Percentiles rank a stretch among this genome's conserved stretches.
These are phyloP conservation scores for Brassica carinata DNA, from an alignment of 345 rosid species.

Conservation along the genomic window DNA sequence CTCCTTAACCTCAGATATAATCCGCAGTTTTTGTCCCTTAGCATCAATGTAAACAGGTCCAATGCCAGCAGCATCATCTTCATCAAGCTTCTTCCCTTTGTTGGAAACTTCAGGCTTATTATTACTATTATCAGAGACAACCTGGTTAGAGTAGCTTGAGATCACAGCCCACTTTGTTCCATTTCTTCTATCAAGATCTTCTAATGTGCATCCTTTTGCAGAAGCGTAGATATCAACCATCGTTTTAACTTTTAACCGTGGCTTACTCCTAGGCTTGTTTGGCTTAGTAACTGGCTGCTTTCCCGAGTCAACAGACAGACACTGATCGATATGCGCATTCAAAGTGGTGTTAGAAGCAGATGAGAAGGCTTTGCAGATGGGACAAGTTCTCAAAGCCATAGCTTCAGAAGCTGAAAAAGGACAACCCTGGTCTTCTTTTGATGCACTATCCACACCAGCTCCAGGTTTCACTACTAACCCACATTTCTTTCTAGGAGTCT, in stretches of 20 bases:
- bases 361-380: conserved; percentile 96
- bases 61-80: conserved; percentile 48
- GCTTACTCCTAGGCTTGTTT: conserved; percentile 68
- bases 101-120: conserved; percentile 40
- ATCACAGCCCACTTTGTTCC: conserved; percentile 41
- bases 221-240: conserved; percentile 79
- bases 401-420: conserved; percentile 45
- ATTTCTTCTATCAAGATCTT: conserved; percentile 44
- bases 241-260: conserved; percentile 58
- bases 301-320: conserved; percentile 75
- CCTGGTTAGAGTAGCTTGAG: conserved; percentile 50
- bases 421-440: conserved; percentile 60
- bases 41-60: conserved; percentile 93
- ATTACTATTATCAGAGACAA: conserved; percentile 42
- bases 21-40: conserved; percentile 80
- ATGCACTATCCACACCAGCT: conserved; percentile 46
- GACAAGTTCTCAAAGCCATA: conserved; percentile 68
- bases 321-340: conserved; percentile 98
- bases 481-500: conserved; percentile 62
- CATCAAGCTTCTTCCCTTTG: conserved; percentile 50
- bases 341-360: conserved; percentile 96
- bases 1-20: conserved; percentile 61
- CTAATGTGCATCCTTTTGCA: conserved; percentile 54
- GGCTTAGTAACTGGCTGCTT: conserved; percentile 54
- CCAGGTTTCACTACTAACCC: conserved; percentile 70